phyloP scores from a whole-genome alignment of 2,329 filamentous ascomycete genomes.

The Calycina marina region DNA sequence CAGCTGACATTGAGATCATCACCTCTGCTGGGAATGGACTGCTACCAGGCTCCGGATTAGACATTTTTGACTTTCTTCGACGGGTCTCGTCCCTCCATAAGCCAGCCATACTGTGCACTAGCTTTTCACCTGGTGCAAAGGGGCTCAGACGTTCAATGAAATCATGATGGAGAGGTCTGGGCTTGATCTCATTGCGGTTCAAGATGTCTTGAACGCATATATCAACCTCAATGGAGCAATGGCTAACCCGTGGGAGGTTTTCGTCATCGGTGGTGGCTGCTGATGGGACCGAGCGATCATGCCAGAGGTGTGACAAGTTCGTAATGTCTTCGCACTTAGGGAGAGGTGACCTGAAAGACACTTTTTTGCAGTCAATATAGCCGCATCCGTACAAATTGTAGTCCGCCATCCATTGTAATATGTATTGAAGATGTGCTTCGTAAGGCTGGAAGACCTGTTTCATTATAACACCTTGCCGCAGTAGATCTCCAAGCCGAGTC shows the following conservation, averaged over 20 bases:
- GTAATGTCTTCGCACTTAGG: conserved; percentile 51
- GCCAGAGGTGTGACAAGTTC: conserved; percentile 56
- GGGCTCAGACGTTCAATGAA: conserved; percentile 62
- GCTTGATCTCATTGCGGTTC: conserved; percentile 62
- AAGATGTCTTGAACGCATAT: conserved; percentile 77
- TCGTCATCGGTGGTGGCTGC: conserved; percentile 45
- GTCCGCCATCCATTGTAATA: conserved; percentile 95
- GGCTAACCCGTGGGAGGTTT: conserved; percentile 61
- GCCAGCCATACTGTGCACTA: conserved; percentile 87
- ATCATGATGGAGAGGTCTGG: conserved; percentile 72
- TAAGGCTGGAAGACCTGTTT: conserved; percentile 77
- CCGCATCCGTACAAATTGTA: conserved; percentile 94
- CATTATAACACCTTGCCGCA: conserved; percentile 80
- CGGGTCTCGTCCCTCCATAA: conserved; percentile 84
- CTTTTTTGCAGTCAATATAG: conserved; percentile 61
- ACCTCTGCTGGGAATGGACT: conserved; percentile 72
- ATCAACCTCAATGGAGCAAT: conserved; percentile 83
- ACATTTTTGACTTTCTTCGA: conserved; percentile 59
- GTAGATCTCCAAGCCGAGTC: conserved; percentile 72
- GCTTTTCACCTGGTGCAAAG: conserved; percentile 52
- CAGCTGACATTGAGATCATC: conserved; percentile 78
- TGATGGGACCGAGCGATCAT: conserved; percentile 53
- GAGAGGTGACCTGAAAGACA: conserved; percentile 61
- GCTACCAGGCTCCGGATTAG: conserved; percentile 44
- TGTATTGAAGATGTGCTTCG: conserved; percentile 83